Base-by-base conservation (phyloP, 176 grass and related monocot genomes). In the Metroxylon sagu region DNA sequence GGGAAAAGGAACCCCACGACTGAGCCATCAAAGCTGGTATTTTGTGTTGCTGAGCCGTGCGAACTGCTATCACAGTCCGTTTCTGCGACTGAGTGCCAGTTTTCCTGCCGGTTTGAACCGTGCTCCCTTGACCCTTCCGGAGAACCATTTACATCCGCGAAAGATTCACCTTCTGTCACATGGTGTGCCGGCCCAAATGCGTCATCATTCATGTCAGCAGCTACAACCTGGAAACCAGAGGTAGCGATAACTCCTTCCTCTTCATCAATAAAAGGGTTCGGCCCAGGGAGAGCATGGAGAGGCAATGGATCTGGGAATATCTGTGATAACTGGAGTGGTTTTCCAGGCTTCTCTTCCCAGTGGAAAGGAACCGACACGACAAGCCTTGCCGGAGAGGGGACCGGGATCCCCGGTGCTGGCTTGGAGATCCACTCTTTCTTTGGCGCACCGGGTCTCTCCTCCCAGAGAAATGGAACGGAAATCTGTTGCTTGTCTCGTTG, bases 281-380 rank as follows among this genome's bases (percentile, higher is more conserved):
- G 68, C 30, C 58, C 66, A 23, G 58, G 27, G 5, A 30, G 43
- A 16, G 52, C 53, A 68, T 68, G 16, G 19, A 25, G 43, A 18
- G 27, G 60, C 51, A 57, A 64, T 31, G 71, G 29, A 5, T 71
- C 65, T 23, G 72, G 57, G 16, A 85, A 30, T 10, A 18, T 2
- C 16, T 6, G 4, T 6, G 23, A 16, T 6, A 16, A 25, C 18
- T 52, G 65, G 26, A 68, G 17, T 19, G 87, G 81, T 27, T 85
- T 98, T 49, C 93, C 84, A 5, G 93, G 93, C 68, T 85, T 73
- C 77, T 88, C 93, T 74, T 92, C 93, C 93, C 93, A 98, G 62
- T 88, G 57, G 54, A 92, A 98, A 2, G 93, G 93, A 67, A 89
- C 93, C 14, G 84, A 92, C 69, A 89, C 93, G 15, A 85, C 70